A percentile compares a stretch with the other conserved stretches of the same genome.
phyloP scores from a whole-genome alignment of 2,329 filamentous ascomycete species.

The Hypoxylon sp. region DNA sequence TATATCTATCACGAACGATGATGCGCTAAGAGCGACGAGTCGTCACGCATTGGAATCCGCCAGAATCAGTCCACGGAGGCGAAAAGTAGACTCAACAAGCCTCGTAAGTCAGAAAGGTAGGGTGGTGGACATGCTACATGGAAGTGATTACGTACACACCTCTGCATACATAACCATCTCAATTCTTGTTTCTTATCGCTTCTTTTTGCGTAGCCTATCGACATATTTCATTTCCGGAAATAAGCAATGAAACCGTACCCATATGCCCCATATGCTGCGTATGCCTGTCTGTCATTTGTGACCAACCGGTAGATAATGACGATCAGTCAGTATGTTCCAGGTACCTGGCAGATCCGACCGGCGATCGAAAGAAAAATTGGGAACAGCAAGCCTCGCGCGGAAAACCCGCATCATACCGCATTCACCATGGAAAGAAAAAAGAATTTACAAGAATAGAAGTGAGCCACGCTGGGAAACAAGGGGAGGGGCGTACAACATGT shows the following conservation, averaged over 20 bases:
- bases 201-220: constrained; percentile 1
- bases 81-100: constrained; percentile 27
- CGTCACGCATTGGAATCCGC: constrained; percentile 27
- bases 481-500: constrained; percentile 35
- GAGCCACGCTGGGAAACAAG: constrained; percentile 29
- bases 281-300: constrained; percentile 19
- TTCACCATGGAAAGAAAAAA: constrained; percentile 9
- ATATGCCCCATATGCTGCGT: constrained; percentile 27
- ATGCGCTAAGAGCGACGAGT: constrained; percentile 6
- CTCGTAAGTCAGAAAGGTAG: constrained; percentile 17
- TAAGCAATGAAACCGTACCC: constrained; percentile 36
- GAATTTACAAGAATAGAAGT: constrained; percentile 3
- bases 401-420: constrained; percentile 26
- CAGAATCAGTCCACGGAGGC: constrained; percentile 29
- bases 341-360: constrained; percentile 28
- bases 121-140: constrained; percentile 7
- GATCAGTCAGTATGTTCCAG: constrained; percentile 35
- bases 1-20: not conserved
- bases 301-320: constrained; percentile 20
- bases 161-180: not conserved
- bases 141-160: constrained; percentile 15
- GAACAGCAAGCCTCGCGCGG: constrained; percentile 27
- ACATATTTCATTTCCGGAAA: constrained; percentile 9
- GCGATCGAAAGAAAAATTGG: constrained; percentile 13
- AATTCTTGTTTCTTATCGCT: not conserved